These are phyloP conservation scores for Scutellaria barbata DNA, from an alignment of 257 asterid genomes.

Conservation along the genomic window DNA sequence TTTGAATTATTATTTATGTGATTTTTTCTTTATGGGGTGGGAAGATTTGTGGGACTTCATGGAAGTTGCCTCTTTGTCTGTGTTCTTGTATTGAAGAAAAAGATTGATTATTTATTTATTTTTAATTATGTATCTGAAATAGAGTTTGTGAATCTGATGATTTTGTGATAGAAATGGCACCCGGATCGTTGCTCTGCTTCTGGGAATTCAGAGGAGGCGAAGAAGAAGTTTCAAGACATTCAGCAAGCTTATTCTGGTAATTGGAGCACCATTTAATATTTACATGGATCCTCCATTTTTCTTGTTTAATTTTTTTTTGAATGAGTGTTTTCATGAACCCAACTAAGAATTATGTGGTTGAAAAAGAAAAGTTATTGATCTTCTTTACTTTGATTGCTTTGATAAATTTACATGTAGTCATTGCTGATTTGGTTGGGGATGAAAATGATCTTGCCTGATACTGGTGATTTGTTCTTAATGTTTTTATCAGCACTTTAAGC, in stretches of 20 bases:
- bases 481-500: background rate
- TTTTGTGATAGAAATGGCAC: slow-evolving; percentile 73
- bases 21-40: background rate
- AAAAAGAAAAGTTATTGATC: background rate
- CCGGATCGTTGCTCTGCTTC: slow-evolving; percentile 82
- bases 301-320: background rate
- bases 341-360: background rate
- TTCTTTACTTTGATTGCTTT: background rate
- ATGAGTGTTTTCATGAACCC: background rate
- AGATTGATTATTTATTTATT: too few species aligned
- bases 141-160: too few species aligned
- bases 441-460: too few species aligned
- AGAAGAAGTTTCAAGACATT: slow-evolving; percentile 76
- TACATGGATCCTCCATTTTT: background rate
- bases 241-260: slow-evolving; percentile 90
- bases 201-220: slow-evolving; percentile 73
- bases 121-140: too few species aligned
- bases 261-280: background rate
- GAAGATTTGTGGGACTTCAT: background rate
- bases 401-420: too few species aligned
- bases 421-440: too few species aligned
- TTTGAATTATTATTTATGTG: background rate
- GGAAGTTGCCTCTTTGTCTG: background rate
- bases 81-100: too few species aligned
- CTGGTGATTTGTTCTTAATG: background rate